Evolutionary conservation across 768 basidiomycete species (phyloP), one percentile per base, ranked within the genome.

Genomic region (Podaxis carcinomalis): DNA sequence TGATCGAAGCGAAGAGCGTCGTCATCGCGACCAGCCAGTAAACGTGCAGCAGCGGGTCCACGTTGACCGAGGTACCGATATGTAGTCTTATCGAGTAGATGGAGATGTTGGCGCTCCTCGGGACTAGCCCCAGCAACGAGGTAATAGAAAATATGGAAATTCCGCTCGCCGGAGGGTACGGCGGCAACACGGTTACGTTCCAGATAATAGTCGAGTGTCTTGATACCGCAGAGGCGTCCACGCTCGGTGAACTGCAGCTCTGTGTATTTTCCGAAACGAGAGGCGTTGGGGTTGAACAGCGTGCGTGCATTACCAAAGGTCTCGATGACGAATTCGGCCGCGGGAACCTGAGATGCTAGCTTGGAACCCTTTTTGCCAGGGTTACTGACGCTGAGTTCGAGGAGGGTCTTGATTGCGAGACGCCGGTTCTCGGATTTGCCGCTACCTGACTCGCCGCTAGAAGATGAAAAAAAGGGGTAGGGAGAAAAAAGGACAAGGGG

Each of bases 81-180:
- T 5, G 84, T 82, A 1, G 85, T 83, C 71, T 88, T 89, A 69
- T 96, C 90, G 55, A 83, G 75, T 7, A 99, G 82, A 63, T 91
- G 89, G 56, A 98, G 83, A 70, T 95, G 93, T 28, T 90, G 86
- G 13, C 92, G 79, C 71, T 99, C 97, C 68, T 98, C 97, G 0
- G 83, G 69, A 0, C 89, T 86, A 1, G 95, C 94, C 25, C 97
- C 96, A 0, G 93, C 90, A 61, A 95, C 87, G 68, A 99, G 85
- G 72, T 97, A 97, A 71, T 98, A 98, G 74, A 98, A 97, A 37
- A 96, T 94, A 73, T 99, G 95, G 72, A 98, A 98, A 66, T 97
- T 98, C 10, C 95, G 86, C 73, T 99, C 95, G 57, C 94, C 95
- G 0, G 89, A 91, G 0, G 93, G 91, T 0, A 91, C 84, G 21